Evolutionary conservation across 208 protist genomes (phyloP), one percentile per base, ranked within the genome.

Genomic region (Leishmania amazonensis): DNA sequence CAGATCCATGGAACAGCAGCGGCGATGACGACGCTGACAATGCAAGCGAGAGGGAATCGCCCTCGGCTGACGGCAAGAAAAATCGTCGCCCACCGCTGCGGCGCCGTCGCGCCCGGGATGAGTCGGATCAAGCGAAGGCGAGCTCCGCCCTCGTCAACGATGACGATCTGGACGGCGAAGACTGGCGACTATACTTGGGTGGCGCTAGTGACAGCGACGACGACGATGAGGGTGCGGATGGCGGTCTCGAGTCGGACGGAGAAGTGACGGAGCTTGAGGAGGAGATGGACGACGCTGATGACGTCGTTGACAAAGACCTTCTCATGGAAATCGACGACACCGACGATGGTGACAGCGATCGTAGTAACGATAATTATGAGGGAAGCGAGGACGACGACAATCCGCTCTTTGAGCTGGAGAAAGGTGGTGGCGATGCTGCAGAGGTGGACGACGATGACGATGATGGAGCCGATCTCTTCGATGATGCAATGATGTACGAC

Each of bases 161-260:
- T 15, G 76, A 77, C 62, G 75, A 83, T 53, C 17, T 75, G 47
- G 79, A 85, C 49, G 78, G 38, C 21, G 86, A 89, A n/a, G 78
- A 89, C 81, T 89, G 86, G 86, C 62, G 80, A 35, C 74, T 85
- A 2, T 89, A 87, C 62, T 81, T 89, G 40, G 77, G 86, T 62
- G 49, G 31, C 24, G 74, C 35, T 21, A 72, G 71, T 70, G 60
- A 42, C 40, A 74, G 68, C 45, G 68, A 74, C 13, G 45, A 74
- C 21, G 77, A 74, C 7, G 58, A 77, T 19, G 83, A 79, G 42
- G 31, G 65, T 24, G 53, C n/a, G 51, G 40, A 68, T n/a, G 75
- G 45, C 53, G 40, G 21, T 28, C 42, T 57, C 5, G 76, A 74
- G 19, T 62, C 54, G 7, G 70, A n/a, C 47, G 45, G 58, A 75